Evolutionary conservation across 1,284 basidiomycete genomes (phyloP).

Genomic region (Blastosporella zonata): DNA sequence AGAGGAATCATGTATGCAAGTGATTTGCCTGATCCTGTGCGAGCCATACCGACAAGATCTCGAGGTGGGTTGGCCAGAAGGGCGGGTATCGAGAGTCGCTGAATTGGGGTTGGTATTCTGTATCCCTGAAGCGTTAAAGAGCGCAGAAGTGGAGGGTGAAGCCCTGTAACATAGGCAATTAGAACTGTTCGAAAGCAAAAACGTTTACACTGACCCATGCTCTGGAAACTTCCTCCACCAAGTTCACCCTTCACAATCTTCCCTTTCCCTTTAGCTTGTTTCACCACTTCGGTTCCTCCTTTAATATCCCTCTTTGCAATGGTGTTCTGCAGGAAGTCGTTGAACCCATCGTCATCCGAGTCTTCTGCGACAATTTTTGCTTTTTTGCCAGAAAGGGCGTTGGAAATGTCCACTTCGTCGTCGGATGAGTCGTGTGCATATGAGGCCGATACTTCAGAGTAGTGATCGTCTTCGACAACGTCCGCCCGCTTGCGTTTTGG

Average conservation of each 20-base stretch:
- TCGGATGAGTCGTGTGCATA: slow-evolving; percentile 27
- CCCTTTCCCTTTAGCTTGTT: slow-evolving; percentile 65
- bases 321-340: slow-evolving; percentile 49
- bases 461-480: slow-evolving; percentile 21
- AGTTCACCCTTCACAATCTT: slow-evolving; percentile 69
- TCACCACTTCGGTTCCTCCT: slow-evolving; percentile 65
- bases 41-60: slow-evolving; percentile 97
- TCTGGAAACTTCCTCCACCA: slow-evolving; percentile 83
- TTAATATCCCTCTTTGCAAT: slow-evolving; percentile 68
- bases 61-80: slow-evolving; percentile 84
- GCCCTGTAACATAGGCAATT: slow-evolving; percentile 45
- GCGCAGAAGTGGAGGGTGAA: slow-evolving; percentile 81
- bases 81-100: slow-evolving; percentile 86
- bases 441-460: slow-evolving; percentile 21
- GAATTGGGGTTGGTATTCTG: slow-evolving; percentile 95
- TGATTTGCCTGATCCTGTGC: slow-evolving; percentile 98
- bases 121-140: slow-evolving; percentile 92
- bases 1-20: slow-evolving; percentile 95
- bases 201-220: slow-evolving; percentile 64
- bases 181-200: neutral
- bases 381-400: slow-evolving; percentile 32
- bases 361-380: slow-evolving; percentile 21
- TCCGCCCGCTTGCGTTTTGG: slow-evolving; percentile 35
- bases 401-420: slow-evolving; percentile 39
- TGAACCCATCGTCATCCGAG: slow-evolving; percentile 18